Evolutionary conservation across 495 filamentous ascomycete species (phyloP).

Genomic region (Penicillium ucsense): DNA sequence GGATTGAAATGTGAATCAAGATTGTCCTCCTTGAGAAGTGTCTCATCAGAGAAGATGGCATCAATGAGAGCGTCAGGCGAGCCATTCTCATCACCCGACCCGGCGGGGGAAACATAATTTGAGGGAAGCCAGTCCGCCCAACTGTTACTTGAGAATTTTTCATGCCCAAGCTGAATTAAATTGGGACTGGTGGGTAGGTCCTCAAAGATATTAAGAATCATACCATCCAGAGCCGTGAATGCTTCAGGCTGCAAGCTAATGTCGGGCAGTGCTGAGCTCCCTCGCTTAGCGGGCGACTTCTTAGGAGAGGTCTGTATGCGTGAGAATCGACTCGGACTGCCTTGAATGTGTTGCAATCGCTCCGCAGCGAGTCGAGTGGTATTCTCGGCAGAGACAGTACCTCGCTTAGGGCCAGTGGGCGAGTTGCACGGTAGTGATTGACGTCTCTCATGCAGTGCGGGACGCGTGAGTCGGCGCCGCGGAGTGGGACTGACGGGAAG

Average conservation of each 20-base stretch:
- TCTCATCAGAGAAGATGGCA: constrained; percentile 31
- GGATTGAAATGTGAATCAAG: constrained; percentile 19
- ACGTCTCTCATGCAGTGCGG: constrained; percentile 41
- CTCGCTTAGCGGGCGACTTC: constrained; percentile 20
- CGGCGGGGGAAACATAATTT: constrained; percentile 26
- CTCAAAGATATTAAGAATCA: constrained; percentile 36
- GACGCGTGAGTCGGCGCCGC: constrained; percentile 32
- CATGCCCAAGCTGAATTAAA: constrained; percentile 17
- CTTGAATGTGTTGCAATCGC: constrained; percentile 29
- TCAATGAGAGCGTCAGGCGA: constrained; percentile 29
- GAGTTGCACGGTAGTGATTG: constrained; percentile 27
- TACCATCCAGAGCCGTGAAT: constrained; percentile 26
- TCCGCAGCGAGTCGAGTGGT: constrained; percentile 28
- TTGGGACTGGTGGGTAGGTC: constrained; percentile 15
- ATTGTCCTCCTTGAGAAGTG: constrained; percentile 20
- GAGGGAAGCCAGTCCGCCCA: constrained; percentile 34
- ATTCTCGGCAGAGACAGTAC: constrained; percentile 4
- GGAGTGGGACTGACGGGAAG: constrained; percentile 56
- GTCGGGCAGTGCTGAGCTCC: constrained; percentile 11
- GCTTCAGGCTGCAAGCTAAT: constrained; percentile 15
- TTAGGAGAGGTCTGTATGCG: constrained; percentile 12
- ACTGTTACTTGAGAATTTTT: constrained; percentile 15
- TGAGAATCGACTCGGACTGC: constrained; percentile 15
- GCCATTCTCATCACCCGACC: constrained; percentile 16
- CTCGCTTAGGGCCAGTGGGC: constrained; percentile 21